phyloP scores from a whole-genome alignment of 2,329 filamentous ascomycete species.

The Balansia obtecta region DNA sequence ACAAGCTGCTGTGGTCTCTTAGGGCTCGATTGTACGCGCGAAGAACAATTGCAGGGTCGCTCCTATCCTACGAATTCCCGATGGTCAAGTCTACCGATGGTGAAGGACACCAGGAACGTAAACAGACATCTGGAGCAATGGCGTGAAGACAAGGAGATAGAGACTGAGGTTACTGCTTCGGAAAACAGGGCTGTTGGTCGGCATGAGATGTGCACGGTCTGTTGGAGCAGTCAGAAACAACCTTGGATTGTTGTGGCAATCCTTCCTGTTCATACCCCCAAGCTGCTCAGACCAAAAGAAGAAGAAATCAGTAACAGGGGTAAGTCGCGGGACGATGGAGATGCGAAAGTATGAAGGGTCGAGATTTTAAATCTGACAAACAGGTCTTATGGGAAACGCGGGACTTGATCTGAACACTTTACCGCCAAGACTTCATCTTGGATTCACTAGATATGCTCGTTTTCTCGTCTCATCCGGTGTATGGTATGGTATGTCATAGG shows the following conservation, averaged over 20 bases:
- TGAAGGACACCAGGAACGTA: background rate
- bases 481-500: background rate
- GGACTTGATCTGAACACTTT: too few relatives aligned
- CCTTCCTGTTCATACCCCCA: too few relatives aligned
- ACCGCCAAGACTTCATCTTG: too few relatives aligned
- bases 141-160: background rate
- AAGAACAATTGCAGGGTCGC: slow-evolving; percentile 1
- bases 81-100: background rate
- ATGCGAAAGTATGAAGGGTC: background rate
- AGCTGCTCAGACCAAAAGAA: background rate
- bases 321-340: too few relatives aligned
- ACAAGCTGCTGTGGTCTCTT: background rate
- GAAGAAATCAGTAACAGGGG: background rate
- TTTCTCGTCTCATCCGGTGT: background rate
- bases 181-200: background rate
- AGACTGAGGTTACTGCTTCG: background rate
- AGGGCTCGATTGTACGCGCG: background rate
- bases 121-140: background rate
- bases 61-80: background rate
- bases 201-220: background rate
- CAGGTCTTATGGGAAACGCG: too few relatives aligned
- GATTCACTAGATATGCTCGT: background rate
- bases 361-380: too few relatives aligned
- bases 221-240: too few relatives aligned
- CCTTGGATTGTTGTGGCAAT: too few relatives aligned